Base-by-base conservation (phyloP, 176 grass and related monocot species). In the Canna indica region DNA sequence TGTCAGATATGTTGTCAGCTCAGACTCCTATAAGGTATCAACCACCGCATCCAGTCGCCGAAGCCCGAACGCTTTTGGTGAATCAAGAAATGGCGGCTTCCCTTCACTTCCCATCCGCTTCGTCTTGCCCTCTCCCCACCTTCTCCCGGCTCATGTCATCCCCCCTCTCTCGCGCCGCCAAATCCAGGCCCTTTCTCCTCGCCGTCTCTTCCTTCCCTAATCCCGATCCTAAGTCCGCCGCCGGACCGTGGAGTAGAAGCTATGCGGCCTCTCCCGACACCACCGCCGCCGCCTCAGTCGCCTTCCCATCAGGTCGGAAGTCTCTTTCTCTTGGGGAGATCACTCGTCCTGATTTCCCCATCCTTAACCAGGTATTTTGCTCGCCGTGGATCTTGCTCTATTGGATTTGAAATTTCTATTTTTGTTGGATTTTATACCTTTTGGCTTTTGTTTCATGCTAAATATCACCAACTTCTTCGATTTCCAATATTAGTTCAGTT, bases 311-410 rank as follows among this genome's bases (percentile, higher is more conserved):
- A 27, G 78, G 77, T 69, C 38, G 64, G 54, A 81, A 80, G 54
- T 70, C 91, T n/a, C 53, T 62, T 83, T 91, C 85, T 42, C 93
- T 97, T 9, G 93, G 88, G 6, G 81, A 89, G 57, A 48, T 77
- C 65, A 78, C 88, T 73, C 73, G 83, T 20, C 73, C 85, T 1
- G 94, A 97, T 57, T 97, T 97, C 61, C 94, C 88, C 20, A 92
- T 97, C 80, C 94, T 97, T 24, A 67, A 90, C 68, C 89, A 97
- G 94, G 94, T 92, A 13, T 16, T 3, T 15, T 27, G 18, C 18
- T 59, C n/a, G 0, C 26, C 3, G 11, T 59, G 22, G 54, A 17
- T 32, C 27, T 3, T 63, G 50, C 50, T 63, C 59, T 18, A 31
- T 26, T 32, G 59, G 12, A 26, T 33, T 29, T 5, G 14, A 30